phyloP scores from a whole-genome alignment of 2,329 filamentous ascomycete genomes.

The Aspergillus terreus region DNA sequence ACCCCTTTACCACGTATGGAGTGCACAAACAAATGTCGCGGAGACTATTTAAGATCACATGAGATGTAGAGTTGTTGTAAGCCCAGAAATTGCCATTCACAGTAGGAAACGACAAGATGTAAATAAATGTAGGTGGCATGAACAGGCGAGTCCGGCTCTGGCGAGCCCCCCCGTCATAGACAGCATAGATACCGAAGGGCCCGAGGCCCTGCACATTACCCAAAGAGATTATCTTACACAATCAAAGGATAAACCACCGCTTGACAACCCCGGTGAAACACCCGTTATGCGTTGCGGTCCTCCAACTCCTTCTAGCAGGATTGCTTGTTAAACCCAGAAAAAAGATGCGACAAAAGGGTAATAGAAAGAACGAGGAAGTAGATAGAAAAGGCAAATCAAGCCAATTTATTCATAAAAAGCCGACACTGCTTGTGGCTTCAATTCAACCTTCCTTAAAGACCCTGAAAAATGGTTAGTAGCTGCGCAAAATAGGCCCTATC shows the following conservation, averaged over 20 bases:
- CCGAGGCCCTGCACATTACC: background rate
- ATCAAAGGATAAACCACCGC: background rate
- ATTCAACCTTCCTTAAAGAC: conserved; percentile 34
- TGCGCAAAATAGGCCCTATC: background rate
- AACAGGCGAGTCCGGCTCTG: background rate
- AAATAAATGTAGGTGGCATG: background rate
- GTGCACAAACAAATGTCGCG: background rate
- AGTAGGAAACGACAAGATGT: background rate
- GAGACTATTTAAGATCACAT: background rate
- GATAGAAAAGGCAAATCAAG: background rate
- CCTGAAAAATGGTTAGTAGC: conserved; percentile 20
- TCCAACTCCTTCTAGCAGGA: background rate
- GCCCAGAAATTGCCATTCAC: background rate
- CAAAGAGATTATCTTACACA: conserved; percentile 13
- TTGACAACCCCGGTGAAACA: conserved; percentile 10
- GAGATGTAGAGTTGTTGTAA: too few relatives aligned
- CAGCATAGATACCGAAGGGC: background rate
- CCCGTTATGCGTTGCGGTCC: conserved; percentile 11
- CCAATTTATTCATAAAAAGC: background rate
- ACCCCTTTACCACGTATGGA: background rate
- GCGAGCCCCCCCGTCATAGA: too few relatives aligned
- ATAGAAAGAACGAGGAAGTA: background rate
- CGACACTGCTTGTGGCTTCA: background rate
- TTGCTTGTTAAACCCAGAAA: background rate
- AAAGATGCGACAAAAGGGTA: background rate